These are phyloP conservation scores for Middelhovenomyces tepae DNA, from an alignment of 805 yeast genomes.

Conservation along the genomic window DNA sequence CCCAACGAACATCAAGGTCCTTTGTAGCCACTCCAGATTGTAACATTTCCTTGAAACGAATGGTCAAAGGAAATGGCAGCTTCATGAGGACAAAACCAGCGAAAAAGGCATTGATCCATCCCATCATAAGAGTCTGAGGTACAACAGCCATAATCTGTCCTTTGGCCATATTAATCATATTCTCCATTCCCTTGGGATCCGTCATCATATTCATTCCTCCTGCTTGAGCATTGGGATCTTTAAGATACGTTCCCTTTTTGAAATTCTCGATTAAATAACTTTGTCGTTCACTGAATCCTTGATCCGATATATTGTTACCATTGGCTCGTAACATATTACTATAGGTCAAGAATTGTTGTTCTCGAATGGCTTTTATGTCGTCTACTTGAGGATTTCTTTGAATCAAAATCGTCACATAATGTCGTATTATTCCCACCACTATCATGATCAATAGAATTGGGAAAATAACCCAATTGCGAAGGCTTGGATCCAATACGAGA, in stretches of 20 bases:
- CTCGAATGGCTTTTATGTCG: slow-evolving; percentile 43
- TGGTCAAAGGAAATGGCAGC: slow-evolving; percentile 86
- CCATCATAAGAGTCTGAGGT: slow-evolving; percentile 91
- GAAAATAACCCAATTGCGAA: slow-evolving; percentile 81
- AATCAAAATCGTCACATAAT: slow-evolving; percentile 54
- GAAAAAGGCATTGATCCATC: slow-evolving; percentile 90
- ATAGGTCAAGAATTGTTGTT: slow-evolving; percentile 54
- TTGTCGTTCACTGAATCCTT: slow-evolving; percentile 48
- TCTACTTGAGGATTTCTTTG: slow-evolving; percentile 49
- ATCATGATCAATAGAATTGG: slow-evolving; percentile 91
- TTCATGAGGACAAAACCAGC: slow-evolving; percentile 84
- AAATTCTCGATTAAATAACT: slow-evolving; percentile 39
- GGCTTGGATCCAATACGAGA: slow-evolving; percentile 64
- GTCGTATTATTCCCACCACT: slow-evolving; percentile 70
- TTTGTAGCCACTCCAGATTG: slow-evolving; percentile 80
- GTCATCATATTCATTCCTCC: slow-evolving; percentile 48
- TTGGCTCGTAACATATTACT: slow-evolving; percentile 51
- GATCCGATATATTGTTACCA: slow-evolving; percentile 40
- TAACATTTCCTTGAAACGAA: slow-evolving; percentile 83
- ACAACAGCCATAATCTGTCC: slow-evolving; percentile 74
- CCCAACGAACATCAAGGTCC: slow-evolving; percentile 86
- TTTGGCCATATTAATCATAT: slow-evolving; percentile 67
- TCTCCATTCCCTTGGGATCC: slow-evolving; percentile 65
- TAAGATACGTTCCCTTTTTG: slow-evolving; percentile 46
- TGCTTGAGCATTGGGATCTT: slow-evolving; percentile 35